Base-by-base conservation (phyloP, 228 moss, liverwort and hornwort genomes). In the Sphagnum magellanicum region DNA sequence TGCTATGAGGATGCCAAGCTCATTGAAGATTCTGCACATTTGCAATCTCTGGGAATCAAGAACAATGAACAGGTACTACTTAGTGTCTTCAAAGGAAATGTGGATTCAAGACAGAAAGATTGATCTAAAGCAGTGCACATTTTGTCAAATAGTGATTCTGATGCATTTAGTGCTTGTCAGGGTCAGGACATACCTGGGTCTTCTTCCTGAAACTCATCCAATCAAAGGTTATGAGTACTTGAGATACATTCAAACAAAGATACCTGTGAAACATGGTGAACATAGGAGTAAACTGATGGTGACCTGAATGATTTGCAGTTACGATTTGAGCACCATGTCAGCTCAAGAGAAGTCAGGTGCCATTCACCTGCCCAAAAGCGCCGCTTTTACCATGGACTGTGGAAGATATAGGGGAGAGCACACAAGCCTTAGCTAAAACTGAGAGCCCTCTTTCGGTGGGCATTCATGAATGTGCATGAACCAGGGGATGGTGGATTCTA, bases 371-470 rank as follows among this genome's bases (percentile, higher is more conserved):
- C 98, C 8, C 94, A 88, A 75, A 94, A 94, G 76, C 81, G 94
- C 16, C 87, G 98, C 71, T 98, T 98, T 79, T 98, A 94, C 69
- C 90, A 94, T 69, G 98, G 98, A 53, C 81, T 98, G 4, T 77
- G 85, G 61, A 98, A 84, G 68, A 67, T 17, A 10, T 53, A 67
- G 50, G 55, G 55, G 12, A 55, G 1, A 12, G 55, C 12, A 55
- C 3, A 8, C 55, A 55, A 32, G 32, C 32, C 3, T 32, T 3
- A 2, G 3, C 2, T 32, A 32, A 32, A 32, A 32, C 32, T 2
- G 3, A 32, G 32, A 32, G 32, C 32, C 32, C 32, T 32, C 32
- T 32, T 32, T 32, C 32, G 2, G 32, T 32, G 32, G 32, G 32
- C 32, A 32, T 32, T 32, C 32, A 32, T 32, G 32, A 32, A 32